Evolutionary conservation across 2,329 filamentous ascomycete species (phyloP), one percentile per base, ranked within the genome.

Genomic region (Sporothrix luriei): DNA sequence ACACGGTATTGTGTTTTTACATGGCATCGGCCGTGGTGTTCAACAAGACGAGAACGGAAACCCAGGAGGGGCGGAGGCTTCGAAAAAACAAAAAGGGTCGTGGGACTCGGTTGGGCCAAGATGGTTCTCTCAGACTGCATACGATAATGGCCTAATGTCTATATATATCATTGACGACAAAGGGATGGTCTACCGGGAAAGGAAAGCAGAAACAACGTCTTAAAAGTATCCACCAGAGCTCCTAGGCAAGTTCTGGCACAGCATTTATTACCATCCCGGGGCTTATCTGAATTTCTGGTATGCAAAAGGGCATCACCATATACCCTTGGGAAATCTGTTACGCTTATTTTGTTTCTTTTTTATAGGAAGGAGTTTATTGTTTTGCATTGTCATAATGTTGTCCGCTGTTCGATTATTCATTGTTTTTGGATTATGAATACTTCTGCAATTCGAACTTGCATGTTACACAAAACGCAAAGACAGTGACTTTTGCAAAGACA

Each of bases 281-380:
- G 11, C 40, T 62, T 19, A 48, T 21, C 29, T 16, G 46, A 7
- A 14, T 29, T 46, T 48, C 14, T 64, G 61, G 40, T 29, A 16
- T 64, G 24, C 40, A 43, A 38, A n/a, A 11, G 54, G 54, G n/a
- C 40, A 57, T n/a, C 38, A 26, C 24, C 52, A 68, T 52, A 68
- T 68, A 68, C 54, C 54, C 16, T 48, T 38, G 49, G 54, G 29
- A n/a, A 16, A 9, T 7, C 29, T 33, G 14, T 24, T 14, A 19
- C 26, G 54, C 43, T 54, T 38, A 62, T 52, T 61, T 48, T 43
- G 3, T 48, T 24, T 64, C 19, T 43, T n/a, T 46, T 48, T n/a
- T 52, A 11, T 66, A 16, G 14, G 26, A 2, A 33, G 26, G n/a
- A 49, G 48, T 49, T n/a, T 52, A 6, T 14, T 29, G 24, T 19